Conservation (phyloP, 768 basidiomycete genomes). For the Hygrophorus pudorinus region DNA sequence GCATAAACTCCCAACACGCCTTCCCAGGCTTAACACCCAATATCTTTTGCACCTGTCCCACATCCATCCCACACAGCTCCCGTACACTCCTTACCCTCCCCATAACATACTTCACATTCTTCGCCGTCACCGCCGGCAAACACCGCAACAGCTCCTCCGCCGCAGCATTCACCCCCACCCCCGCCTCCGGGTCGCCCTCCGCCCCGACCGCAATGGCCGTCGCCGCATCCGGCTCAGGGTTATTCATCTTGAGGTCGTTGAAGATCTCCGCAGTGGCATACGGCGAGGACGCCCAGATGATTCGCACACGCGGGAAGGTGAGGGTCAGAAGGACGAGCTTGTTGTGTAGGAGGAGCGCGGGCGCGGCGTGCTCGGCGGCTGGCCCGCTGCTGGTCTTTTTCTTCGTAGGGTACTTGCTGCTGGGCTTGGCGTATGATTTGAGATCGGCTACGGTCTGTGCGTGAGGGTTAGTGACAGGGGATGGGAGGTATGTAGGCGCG, state of each 20-base stretch:
- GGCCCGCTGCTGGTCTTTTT: conserved; percentile 27
- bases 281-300: conserved; percentile 97
- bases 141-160: conserved; percentile 77
- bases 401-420: conserved; percentile 44
- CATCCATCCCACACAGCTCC: conserved; percentile 57
- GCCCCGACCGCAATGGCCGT: conserved; percentile 75
- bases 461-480: background rate
- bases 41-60: conserved; percentile 57
- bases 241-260: conserved; percentile 76
- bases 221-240: conserved; percentile 68
- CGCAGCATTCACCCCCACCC: conserved; percentile 58
- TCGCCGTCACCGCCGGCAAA: conserved; percentile 76
- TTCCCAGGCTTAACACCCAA: conserved; percentile 78
- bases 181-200: conserved; percentile 59
- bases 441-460: conserved; percentile 50
- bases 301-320: conserved; percentile 82
- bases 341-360: conserved; percentile 64
- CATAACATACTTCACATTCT: conserved; percentile 82
- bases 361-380: conserved; percentile 19
- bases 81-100: conserved; percentile 67
- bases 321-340: conserved; percentile 87
- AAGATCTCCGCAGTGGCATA: conserved; percentile 90
- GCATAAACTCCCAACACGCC: conserved; percentile 73
- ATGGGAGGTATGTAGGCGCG: background rate
- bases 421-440: conserved; percentile 58